phyloP scores from a whole-genome alignment of 495 filamentous ascomycete species.

The Aspergillus saccharolyticus region DNA sequence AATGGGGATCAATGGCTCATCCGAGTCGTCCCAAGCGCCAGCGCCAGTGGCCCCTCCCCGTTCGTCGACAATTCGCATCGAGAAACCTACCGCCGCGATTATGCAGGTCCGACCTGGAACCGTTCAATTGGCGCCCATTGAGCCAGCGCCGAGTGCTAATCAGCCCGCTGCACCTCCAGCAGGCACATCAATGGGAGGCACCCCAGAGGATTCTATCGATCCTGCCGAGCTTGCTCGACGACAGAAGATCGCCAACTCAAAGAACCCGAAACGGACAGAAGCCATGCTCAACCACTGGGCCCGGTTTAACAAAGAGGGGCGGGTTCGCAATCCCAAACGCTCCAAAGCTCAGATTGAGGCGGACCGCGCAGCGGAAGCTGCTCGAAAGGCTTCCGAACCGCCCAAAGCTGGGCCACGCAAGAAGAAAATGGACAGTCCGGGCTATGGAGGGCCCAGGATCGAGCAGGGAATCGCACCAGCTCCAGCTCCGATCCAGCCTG shows the following conservation, averaged over 20 bases:
- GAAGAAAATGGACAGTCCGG: slow-evolving; percentile 15
- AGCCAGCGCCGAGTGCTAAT: slow-evolving; percentile 19
- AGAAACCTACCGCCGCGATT: slow-evolving; percentile 4
- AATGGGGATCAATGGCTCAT: slow-evolving; percentile 18
- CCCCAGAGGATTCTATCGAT: slow-evolving; percentile 22
- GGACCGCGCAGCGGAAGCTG: slow-evolving; percentile 29
- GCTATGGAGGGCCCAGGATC: slow-evolving; percentile 6
- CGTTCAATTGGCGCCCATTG: slow-evolving; percentile 19
- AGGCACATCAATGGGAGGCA: slow-evolving; percentile 1
- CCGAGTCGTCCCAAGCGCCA: slow-evolving; percentile 19
- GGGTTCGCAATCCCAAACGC: slow-evolving; percentile 43
- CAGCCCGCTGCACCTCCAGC: slow-evolving; percentile 5
- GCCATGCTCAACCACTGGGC: slow-evolving; percentile 49
- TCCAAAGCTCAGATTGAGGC: slow-evolving; percentile 45
- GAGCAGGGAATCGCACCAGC: slow-evolving; percentile 20
- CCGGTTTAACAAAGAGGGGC: slow-evolving; percentile 40
- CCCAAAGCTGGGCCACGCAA: slow-evolving; percentile 23
- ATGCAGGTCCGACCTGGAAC: slow-evolving; percentile 14
- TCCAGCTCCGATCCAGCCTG: slow-evolving; percentile 11
- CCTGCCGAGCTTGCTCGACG: slow-evolving; percentile 32
- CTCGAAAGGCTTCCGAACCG: slow-evolving; percentile 21
- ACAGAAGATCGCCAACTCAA: slow-evolving; percentile 41
- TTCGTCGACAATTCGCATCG: slow-evolving; percentile 1
- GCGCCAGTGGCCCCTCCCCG: slow-evolving; percentile 7
- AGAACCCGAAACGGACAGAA: slow-evolving; percentile 45